These are phyloP conservation scores for Xerocomellus amylosporus DNA, from an alignment of 768 basidiomycete genomes.

Conservation along the genomic window DNA sequence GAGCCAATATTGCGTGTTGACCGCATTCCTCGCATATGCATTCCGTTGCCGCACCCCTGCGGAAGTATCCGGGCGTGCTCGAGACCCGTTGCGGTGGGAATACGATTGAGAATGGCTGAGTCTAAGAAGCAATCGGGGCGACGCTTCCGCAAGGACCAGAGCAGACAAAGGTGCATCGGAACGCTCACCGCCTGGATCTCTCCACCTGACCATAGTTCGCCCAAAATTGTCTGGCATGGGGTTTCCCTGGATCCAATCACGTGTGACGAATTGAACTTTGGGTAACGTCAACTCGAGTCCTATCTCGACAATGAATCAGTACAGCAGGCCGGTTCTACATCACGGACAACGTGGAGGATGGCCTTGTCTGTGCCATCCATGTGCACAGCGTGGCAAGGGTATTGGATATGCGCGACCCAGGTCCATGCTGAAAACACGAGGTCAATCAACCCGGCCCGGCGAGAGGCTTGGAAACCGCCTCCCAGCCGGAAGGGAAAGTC, in stretches of 20 bases:
- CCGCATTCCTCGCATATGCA: conserved; percentile 2
- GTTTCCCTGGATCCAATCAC: background rate
- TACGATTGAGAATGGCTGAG: background rate
- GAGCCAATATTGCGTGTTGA: conserved; percentile 3
- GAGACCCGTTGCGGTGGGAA: too few species aligned
- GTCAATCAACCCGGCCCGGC: conserved; percentile 22
- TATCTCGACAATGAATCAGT: background rate
- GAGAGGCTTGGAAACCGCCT: conserved; percentile 1
- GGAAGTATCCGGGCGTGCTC: conserved; percentile 7
- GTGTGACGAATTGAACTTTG: background rate
- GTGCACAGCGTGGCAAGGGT: conserved; percentile 16
- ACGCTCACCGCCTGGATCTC: conserved; percentile 3
- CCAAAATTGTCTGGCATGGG: background rate
- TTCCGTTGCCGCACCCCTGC: background rate
- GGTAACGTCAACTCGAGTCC: background rate
- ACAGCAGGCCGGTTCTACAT: conserved; percentile 7
- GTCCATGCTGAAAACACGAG: conserved; percentile 30
- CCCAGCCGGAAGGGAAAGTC: conserved; percentile 4
- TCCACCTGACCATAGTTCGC: background rate
- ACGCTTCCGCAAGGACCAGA: background rate
- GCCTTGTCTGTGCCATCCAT: background rate
- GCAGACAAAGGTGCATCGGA: background rate
- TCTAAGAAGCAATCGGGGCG: background rate
- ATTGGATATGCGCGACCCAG: background rate
- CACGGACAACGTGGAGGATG: conserved; percentile 10